Evolutionary conservation across 2,329 filamentous ascomycete genomes (phyloP).

Genomic region (Penicillium vulpinum): DNA sequence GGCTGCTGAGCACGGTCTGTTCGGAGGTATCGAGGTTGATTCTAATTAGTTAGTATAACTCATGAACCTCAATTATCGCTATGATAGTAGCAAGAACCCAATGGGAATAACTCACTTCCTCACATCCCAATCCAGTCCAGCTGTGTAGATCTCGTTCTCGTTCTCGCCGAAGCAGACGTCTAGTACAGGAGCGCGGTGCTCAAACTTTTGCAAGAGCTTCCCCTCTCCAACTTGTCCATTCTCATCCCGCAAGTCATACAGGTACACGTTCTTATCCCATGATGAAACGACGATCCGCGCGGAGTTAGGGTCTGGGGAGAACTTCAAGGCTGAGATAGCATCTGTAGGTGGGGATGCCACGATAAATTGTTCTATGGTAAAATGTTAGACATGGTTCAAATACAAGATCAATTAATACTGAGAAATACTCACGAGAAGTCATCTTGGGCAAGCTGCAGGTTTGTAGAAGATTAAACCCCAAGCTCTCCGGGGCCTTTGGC

Average conservation of each 20-base stretch:
- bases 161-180: conserved; percentile 87
- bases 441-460: conserved; percentile 29
- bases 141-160: conserved; percentile 81
- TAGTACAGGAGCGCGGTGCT: conserved; percentile 81
- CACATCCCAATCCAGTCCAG: conserved; percentile 84
- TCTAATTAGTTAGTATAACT: conserved; percentile 36
- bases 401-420: background rate
- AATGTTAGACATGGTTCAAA: background rate
- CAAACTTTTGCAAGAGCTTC: conserved; percentile 69
- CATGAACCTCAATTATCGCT: conserved; percentile 52
- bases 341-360: conserved; percentile 80
- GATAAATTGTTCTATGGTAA: conserved; percentile 67
- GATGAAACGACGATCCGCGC: conserved; percentile 83
- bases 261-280: conserved; percentile 90
- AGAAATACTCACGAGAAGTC: conserved; percentile 45
- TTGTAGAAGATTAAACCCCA: conserved; percentile 25
- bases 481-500: conserved; percentile 16
- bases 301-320: conserved; percentile 73
- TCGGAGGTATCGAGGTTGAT: conserved; percentile 72
- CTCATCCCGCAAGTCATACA: conserved; percentile 70
- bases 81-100: conserved; percentile 54
- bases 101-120: conserved; percentile 57
- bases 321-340: conserved; percentile 81
- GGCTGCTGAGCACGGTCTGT: conserved; percentile 74
- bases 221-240: conserved; percentile 58